A percentile compares a stretch with the other conserved stretches of the same genome.
Evolutionary conservation across 225 moss, liverwort and hornwort species (phyloP).

Genomic region (Marchantia paleacea): DNA sequence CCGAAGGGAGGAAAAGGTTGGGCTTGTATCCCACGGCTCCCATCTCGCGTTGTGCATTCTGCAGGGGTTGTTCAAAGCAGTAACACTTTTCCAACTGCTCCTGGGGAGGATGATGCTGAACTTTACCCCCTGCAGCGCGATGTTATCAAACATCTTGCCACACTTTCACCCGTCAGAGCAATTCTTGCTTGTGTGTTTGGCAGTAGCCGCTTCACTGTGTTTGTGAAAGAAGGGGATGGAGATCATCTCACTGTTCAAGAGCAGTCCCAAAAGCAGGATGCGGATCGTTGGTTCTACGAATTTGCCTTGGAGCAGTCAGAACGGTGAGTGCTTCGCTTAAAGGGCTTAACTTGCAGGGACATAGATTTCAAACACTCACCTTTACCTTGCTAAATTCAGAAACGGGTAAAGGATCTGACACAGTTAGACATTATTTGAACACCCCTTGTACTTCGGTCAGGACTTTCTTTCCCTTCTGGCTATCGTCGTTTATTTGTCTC

Average conservation of each 20-base stretch:
- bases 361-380: neutral
- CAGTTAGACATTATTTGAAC: too few relatives aligned
- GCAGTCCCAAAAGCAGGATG: slow-evolving; percentile 54
- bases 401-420: too few relatives aligned
- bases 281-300: slow-evolving; percentile 84
- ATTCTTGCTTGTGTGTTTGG: slow-evolving; percentile 92
- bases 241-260: slow-evolving; percentile 14
- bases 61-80: slow-evolving; percentile 20
- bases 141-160: slow-evolving; percentile 93
- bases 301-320: slow-evolving; percentile 99
- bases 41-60: slow-evolving; percentile 64
- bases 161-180: slow-evolving; percentile 86
- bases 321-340: slow-evolving; percentile 49
- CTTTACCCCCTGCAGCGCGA: slow-evolving; percentile 81
- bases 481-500: too few relatives aligned
- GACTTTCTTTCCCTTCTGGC: too few relatives aligned
- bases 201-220: slow-evolving; percentile 65
- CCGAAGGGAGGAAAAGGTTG: slow-evolving; percentile 85
- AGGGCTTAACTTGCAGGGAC: neutral
- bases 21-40: slow-evolving; percentile 87
- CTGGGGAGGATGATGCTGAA: slow-evolving; percentile 52
- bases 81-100: slow-evolving; percentile 45
- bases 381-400: too few relatives aligned
- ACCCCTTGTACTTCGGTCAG: too few relatives aligned
- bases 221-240: slow-evolving; percentile 30